Conservation (phyloP, 1,284 basidiomycete genomes). For the Gomphus bonarii region DNA sequence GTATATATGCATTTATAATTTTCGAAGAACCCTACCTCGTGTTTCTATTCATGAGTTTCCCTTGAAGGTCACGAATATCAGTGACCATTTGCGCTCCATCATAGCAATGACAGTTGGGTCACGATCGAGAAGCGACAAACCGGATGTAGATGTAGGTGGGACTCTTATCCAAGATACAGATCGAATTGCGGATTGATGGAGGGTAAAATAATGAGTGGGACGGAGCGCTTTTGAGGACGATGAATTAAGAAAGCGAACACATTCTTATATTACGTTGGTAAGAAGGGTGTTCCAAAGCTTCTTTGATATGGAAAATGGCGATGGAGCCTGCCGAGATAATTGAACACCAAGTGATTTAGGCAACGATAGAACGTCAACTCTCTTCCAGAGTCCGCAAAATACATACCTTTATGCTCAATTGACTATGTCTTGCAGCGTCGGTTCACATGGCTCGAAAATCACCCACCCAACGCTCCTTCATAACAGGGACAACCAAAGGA, state of each 20-base stretch:
- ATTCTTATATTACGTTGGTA: not conserved
- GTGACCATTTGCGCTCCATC: too few species aligned
- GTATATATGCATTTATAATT: slow-evolving; percentile 3
- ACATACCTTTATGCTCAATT: too few species aligned
- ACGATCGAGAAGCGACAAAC: slow-evolving; percentile 32
- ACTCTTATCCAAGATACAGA: slow-evolving; percentile 61
- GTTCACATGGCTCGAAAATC: too few species aligned
- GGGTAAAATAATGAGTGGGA: slow-evolving; percentile 64
- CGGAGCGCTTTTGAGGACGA: slow-evolving; percentile 32
- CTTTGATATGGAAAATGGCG: slow-evolving; percentile 61
- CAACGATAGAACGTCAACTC: slow-evolving; percentile 12
- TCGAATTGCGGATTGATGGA: too few species aligned
- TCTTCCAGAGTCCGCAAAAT: too few species aligned
- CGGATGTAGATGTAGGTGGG: slow-evolving; percentile 44
- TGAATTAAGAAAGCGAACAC: not conserved
- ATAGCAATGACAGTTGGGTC: slow-evolving; percentile 67
- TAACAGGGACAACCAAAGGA: too few species aligned
- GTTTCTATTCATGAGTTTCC: slow-evolving; percentile 66
- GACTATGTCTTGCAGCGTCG: too few species aligned
- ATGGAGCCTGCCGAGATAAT: slow-evolving; percentile 45
- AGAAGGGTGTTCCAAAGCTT: slow-evolving; percentile 23
- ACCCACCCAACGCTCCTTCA: too few species aligned
- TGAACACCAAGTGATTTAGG: not conserved
- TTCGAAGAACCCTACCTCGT: slow-evolving; percentile 27
- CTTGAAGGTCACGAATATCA: slow-evolving; percentile 55